These are phyloP conservation scores for Neurospora sp. DNA, from an alignment of 495 filamentous ascomycete species.

Conservation along the genomic window DNA sequence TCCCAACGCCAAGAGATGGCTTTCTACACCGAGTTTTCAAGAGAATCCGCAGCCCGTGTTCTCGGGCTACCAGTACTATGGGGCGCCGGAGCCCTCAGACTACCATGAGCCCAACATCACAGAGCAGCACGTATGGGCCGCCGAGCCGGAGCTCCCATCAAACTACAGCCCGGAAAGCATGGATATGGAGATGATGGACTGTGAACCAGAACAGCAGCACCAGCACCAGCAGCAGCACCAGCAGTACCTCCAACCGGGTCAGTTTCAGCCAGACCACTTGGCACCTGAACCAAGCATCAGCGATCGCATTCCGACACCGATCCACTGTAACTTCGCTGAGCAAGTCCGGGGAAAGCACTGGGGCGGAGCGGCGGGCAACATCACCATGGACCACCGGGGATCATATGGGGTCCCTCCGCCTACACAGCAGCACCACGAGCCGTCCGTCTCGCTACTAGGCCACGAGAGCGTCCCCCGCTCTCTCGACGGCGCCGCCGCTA, in stretches of 20 bases:
- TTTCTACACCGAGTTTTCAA: conserved; percentile 21
- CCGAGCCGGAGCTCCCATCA: conserved; percentile 13
- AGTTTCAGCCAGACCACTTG: conserved; percentile 13
- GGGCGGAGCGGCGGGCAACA: conserved; percentile 18
- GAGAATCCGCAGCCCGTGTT: conserved; percentile 8
- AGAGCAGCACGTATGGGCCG: conserved; percentile 15
- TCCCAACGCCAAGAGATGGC: conserved; percentile 30
- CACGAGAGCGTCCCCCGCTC: conserved; percentile 24
- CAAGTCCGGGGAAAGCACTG: conserved; percentile 36
- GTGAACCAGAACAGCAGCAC: conserved; percentile 28
- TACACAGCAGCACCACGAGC: conserved; percentile 20
- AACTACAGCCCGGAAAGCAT: conserved; percentile 5
- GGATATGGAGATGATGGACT: conserved; percentile 26
- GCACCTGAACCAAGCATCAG: conserved; percentile 15
- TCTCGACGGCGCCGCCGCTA: conserved; percentile 24
- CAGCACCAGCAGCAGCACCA: conserved; percentile 21
- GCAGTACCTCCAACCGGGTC: conserved; percentile 22
- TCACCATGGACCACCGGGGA: not conserved
- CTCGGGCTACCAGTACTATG: conserved; percentile 14
- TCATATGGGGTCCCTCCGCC: conserved; percentile 17
- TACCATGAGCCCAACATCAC: conserved; percentile 16
- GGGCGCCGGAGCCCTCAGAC: conserved; percentile 27
- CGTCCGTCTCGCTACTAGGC: conserved; percentile 1
- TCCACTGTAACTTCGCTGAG: conserved; percentile 37
- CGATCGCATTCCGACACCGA: conserved; percentile 44